Base-by-base conservation (phyloP, 495 filamentous ascomycete species). In the Aspergillus sclerotioniger region DNA sequence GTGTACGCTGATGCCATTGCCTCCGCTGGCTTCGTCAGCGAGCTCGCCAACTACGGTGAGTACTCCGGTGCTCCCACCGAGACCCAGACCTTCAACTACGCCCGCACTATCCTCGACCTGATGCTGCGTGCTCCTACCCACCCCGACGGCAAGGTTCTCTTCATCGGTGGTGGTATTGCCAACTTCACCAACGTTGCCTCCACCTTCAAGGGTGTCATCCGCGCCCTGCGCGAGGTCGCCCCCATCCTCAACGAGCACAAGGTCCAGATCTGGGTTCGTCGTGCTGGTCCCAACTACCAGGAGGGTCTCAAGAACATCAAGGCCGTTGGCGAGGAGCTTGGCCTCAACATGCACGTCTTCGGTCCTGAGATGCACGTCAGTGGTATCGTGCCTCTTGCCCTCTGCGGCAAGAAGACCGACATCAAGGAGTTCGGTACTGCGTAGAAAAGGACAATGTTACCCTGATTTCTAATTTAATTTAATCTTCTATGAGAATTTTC, bases 251-350 rank as follows among this genome's bases (percentile, higher is more conserved):
- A 85, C 73, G 95, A 98, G 84, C 94, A 99, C 87, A 95, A 95
- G 67, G 91, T 94, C 58, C 89, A 96, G 76, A 97, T 99, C 82
- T 99, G 95, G 95, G 91, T 99, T 67, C 91, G 94, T 69, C 94
- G 94, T 82, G 94, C 94, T 48, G 94, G 94, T 59, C 94, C 94
- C 76, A 99, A 99, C 82, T 99, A 95, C 83, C 94, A 99, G 77
- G 94, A 99, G 79, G 94, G 94, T 80, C 85, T 99, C 59, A 96
- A 96, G 84, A 99, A 98, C 84, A 96, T 99, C 83, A 97, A 98
- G 84, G 83, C 88, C 45, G 92, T 95, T 52, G 93, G 91, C 39
- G 83, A 91, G 68, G 94, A 98, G 78, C 85, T 99, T 33, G 90
- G 89, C 65, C 82, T 99, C 33, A 80, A 92, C 69, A 96, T 96